Evolutionary conservation across 371 early-diverging fungal species (phyloP).

Genomic region (Mucor ambiguus): DNA sequence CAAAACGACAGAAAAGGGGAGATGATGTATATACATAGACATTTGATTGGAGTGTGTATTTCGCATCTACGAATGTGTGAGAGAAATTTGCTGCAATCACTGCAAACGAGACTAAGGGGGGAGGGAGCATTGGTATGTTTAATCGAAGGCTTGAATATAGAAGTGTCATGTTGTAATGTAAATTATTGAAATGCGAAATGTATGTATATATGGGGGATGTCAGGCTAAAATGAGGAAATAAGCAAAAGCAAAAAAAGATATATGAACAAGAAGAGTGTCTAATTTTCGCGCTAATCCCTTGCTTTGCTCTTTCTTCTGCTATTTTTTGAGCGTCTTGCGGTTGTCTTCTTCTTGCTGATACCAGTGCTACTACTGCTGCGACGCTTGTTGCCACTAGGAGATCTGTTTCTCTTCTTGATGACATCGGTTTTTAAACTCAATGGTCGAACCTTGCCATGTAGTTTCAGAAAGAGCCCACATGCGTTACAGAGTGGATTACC

Average conservation of each 20-base stretch:
- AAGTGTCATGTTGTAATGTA: background rate
- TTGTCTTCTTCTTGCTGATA: background rate
- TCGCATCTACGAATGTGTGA: background rate
- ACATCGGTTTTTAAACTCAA: constrained; percentile 39
- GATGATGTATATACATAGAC: background rate
- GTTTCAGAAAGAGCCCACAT: constrained; percentile 37
- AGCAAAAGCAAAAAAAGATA: background rate
- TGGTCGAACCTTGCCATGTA: constrained; percentile 38
- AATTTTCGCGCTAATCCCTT: background rate
- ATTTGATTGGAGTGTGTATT: background rate
- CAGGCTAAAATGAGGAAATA: no score
- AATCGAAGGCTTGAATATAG: background rate
- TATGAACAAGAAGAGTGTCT: background rate
- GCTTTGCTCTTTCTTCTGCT: background rate
- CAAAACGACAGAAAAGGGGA: background rate
- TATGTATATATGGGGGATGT: background rate
- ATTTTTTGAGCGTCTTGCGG: background rate
- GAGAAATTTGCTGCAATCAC: background rate
- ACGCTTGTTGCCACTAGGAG: background rate
- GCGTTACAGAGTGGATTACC: constrained; percentile 38
- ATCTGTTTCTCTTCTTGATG: constrained; percentile 36
- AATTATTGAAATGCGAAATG: background rate
- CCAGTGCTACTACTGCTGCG: background rate
- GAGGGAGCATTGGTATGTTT: background rate
- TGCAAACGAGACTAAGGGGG: background rate